Evolutionary conservation across 495 filamentous ascomycete species (phyloP), one percentile per base, ranked within the genome.

Genomic region (Neurospora discreta): DNA sequence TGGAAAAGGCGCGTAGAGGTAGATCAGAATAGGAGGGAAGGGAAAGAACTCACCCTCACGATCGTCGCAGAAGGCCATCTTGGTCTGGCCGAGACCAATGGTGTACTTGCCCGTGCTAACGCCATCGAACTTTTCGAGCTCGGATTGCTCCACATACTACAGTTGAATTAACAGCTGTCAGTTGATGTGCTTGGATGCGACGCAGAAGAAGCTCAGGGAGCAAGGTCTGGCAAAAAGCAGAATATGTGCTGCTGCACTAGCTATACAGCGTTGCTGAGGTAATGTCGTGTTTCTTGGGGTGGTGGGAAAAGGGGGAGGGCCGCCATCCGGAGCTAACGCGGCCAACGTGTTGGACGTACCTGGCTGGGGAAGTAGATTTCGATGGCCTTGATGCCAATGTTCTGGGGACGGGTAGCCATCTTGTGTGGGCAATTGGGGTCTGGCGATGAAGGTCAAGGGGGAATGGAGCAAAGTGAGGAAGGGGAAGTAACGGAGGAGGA

Each of bases 41-140:
- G 42, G 18, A 39, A 69, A 6, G n/a, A 60, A 84, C 86, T 84
- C 84, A 97, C 95, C 95, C 87, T 99, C 95, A 78, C 94, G 89
- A 83, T 99, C 95, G 86, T 99, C 95, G 81, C 96, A 98, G 87
- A 99, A 99, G 88, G 91, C 94, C 95, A 99, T 99, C 85, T 95
- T 97, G 75, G 95, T 98, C 90, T 98, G 95, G 77, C 95, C 95
- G 69, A 99, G 91, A 85, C 95, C 95, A 84, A 99, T 99, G 75
- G 95, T 99, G 87, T 99, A 99, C 82, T 99, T 99, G 74, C 95
- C 95, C 68, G 88, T 80, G 77, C 89, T 89, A 75, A 97, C 96
- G 82, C 94, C 95, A 90, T 99, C 95, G 86, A 97, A 95, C 87
- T 97, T 96, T 84, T 99, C 95, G 71, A 99, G 88, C 79, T 98